Evolutionary conservation across 768 basidiomycete genomes (phyloP), one percentile per base, ranked within the genome.

Genomic region (Boletus vinaceobasis): DNA sequence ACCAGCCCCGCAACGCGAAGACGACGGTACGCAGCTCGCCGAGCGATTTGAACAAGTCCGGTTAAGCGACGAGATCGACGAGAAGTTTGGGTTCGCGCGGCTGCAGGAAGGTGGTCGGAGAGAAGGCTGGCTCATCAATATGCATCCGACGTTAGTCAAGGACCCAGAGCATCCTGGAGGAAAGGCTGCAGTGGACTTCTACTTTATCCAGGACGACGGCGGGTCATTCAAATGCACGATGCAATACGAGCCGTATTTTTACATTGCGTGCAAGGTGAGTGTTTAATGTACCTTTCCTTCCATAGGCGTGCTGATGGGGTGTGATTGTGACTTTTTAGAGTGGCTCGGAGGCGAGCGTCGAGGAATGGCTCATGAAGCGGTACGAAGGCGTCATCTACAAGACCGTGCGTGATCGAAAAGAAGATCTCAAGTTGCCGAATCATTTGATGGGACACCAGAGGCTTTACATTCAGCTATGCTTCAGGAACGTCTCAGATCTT

Each of bases 161-260:
- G 93, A 95, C 64, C 74, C 93, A 7, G 87, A 90, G 40, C 87
- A 86, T 77, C 83, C 90, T 6, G 82, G 82, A 9, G 97, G 95
- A 19, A 85, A 83, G 61, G 87, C 93, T 2, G 97, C 88, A 7
- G 95, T 99, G 13, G 94, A 99, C 63, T 96, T 85, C 62, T 98
- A 96, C 69, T 98, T 99, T 65, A 93, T 99, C 59, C 87, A 98
- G 74, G 95, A 98, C 65, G 94, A 98, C 56, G 97, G 97, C 6
- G 84, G 83, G 26, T 90, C 90, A 86, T 98, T 99, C 80, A 99
- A 98, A 71, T 86, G 84, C 60, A 98, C 96, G 6, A 78, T 88
- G 58, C 81, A 84, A 53, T 96, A 95, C 65, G 96, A 98, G 66
- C 96, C 97, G 0, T 98, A 99, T 71, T 97, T 99, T 66, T 81